Conservation (phyloP, 768 basidiomycete genomes). For the Rhodosporidiobolus sp. region DNA sequence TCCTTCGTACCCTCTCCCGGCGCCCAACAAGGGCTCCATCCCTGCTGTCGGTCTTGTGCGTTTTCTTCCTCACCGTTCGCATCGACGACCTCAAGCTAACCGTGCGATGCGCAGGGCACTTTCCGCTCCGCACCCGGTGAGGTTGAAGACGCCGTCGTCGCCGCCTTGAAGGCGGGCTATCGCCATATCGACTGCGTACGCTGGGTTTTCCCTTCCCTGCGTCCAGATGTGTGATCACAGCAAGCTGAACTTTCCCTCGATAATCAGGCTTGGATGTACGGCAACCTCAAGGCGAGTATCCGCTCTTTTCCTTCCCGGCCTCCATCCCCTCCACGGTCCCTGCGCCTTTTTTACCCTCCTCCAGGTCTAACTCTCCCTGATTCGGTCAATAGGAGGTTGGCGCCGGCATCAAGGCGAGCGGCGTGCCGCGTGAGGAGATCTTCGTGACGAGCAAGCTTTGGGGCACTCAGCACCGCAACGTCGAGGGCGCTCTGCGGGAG, state of each 20-base stretch:
- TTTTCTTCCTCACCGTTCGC: not conserved
- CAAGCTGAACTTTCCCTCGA: slow-evolving; percentile 47
- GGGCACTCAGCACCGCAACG: slow-evolving; percentile 57
- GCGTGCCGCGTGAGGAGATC: slow-evolving; percentile 66
- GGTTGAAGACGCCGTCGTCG: slow-evolving; percentile 74
- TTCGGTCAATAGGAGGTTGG: slow-evolving; percentile 71
- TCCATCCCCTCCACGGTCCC: slow-evolving; percentile 5
- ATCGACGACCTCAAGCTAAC: not conserved
- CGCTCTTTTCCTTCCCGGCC: not conserved
- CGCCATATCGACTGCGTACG: slow-evolving; percentile 48
- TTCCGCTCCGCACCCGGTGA: slow-evolving; percentile 45
- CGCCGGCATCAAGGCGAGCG: slow-evolving; percentile 69
- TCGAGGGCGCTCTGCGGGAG: slow-evolving; percentile 62
- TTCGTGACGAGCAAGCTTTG: slow-evolving; percentile 64
- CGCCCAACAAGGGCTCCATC: slow-evolving; percentile 57
- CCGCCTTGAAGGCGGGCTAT: slow-evolving; percentile 69
- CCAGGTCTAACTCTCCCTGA: slow-evolving; percentile 27
- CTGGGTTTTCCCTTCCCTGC: slow-evolving; percentile 51
- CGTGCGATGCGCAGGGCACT: slow-evolving; percentile 13
- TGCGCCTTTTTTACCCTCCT: slow-evolving; percentile 42
- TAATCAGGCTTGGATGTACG: not conserved
- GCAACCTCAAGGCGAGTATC: not conserved
- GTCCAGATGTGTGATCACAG: slow-evolving; percentile 44
- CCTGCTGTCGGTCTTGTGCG: slow-evolving; percentile 13
- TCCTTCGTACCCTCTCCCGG: slow-evolving; percentile 59